phyloP scores from a whole-genome alignment of 495 filamentous ascomycete genomes.

The Cercophora samala region DNA sequence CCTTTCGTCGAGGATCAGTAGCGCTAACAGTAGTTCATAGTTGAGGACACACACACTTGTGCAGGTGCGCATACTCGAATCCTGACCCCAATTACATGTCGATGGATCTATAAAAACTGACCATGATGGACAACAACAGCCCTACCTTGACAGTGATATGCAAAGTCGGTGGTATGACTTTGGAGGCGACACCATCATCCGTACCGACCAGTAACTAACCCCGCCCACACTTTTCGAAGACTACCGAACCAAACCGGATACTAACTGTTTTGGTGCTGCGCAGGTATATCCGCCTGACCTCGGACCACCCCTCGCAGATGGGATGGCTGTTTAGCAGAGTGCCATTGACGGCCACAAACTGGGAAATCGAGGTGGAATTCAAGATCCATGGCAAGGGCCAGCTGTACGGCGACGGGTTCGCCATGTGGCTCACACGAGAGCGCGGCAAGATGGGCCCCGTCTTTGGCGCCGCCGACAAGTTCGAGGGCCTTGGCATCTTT shows the following conservation, averaged over 20 bases:
- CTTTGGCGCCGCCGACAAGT: constrained; percentile 83
- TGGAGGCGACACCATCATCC: constrained; percentile 90
- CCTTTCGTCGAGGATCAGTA: neutral
- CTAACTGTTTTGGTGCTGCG: constrained; percentile 3
- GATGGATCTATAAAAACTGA: constrained; percentile 7
- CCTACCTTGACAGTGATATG: constrained; percentile 97
- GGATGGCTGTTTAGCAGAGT: constrained; percentile 94
- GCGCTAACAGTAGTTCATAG: constrained; percentile 38
- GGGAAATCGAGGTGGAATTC: constrained; percentile 98
- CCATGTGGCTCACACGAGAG: constrained; percentile 97
- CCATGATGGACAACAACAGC: constrained; percentile 52
- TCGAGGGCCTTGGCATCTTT: constrained; percentile 94
- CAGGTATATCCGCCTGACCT: constrained; percentile 89
- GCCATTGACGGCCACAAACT: constrained; percentile 96
- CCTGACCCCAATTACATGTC: constrained; percentile 7
- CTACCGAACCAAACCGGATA: neutral
- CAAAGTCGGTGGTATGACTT: constrained; percentile 99
- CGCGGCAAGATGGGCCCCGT: constrained; percentile 77
- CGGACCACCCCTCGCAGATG: constrained; percentile 81
- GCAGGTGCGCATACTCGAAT: constrained; percentile 43
- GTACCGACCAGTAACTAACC: constrained; percentile 77
- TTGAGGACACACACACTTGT: constrained; percentile 73
- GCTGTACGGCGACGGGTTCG: constrained; percentile 95
- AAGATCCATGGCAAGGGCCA: constrained; percentile 71
- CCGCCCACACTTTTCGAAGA: neutral